Base-by-base conservation (phyloP, 176 grass and related monocot species). In the Carex scoparia region DNA sequence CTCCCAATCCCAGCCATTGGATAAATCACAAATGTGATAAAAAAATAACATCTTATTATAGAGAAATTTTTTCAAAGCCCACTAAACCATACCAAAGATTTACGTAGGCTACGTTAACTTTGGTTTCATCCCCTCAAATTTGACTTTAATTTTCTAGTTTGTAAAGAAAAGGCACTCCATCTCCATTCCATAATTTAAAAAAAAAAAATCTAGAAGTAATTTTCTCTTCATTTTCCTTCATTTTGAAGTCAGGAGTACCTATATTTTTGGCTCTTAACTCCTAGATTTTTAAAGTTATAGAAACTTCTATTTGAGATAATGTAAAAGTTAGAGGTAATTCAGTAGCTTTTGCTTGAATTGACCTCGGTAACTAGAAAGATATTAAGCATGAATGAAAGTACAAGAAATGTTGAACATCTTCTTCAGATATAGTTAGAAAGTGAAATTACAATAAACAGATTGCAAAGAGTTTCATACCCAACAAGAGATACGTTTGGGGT, bases 401-500 rank as follows among this genome's bases (percentile, higher is more conserved):
- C 2, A 72, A 23, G 16, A 72, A 44, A 72, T 72, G 14, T 72
- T 48, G 38, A 53, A 77, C 51, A 75, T 4, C 56, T 65, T 32
- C 57, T 35, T 71, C 42, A 40, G 65, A 32, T 65, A 61, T 53
- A 69, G 62, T 30, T 67, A 73, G 13, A 11, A 75, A 70, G 8
- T 85, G 51, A 67, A 72, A 48, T 83, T 81, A 65, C 76, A 84
- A 78, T 75, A 60, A 37, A 15, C 14, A 60, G 84, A 84, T 42
- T 9, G 66, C 28, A 81, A 80, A 27, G 80, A 49, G 70, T n/a
- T 61, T 78, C 88, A 82, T 88, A 98, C 93, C 95, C 93, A 64
- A 92, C 84, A 74, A 98, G 91, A 14, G 91, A 90, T 82, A 98
- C 90, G 81, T 94, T 95, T 85, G 91, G 85, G 63, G 93, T 93